Percentiles rank a stretch among this genome's conserved stretches.
Conservation (phyloP, 768 basidiomycete genomes). For the Chalciporus piperatus region DNA sequence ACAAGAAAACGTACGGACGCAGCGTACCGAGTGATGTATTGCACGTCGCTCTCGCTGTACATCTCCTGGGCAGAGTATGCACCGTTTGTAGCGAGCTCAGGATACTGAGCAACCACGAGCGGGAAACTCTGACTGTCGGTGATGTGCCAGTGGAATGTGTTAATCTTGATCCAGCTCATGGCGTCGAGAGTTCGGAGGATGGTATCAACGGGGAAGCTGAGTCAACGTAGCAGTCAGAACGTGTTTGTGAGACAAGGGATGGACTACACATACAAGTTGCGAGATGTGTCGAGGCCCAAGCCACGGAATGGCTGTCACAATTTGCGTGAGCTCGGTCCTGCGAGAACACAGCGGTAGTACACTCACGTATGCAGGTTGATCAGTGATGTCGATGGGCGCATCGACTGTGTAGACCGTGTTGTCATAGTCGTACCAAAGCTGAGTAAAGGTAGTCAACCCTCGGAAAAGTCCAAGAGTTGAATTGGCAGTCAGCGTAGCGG, state of each 20-base stretch:
- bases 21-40: slow-evolving; percentile 64
- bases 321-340: background rate
- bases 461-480: slow-evolving; percentile 50
- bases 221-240: background rate
- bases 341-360: background rate
- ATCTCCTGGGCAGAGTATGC: slow-evolving; percentile 59
- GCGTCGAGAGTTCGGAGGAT: slow-evolving; percentile 47
- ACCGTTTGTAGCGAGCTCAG: slow-evolving; percentile 57
- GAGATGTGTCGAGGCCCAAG: slow-evolving; percentile 44
- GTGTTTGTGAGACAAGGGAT: background rate
- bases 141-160: slow-evolving; percentile 83
- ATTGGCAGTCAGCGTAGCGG: slow-evolving; percentile 41
- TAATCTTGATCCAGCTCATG: slow-evolving; percentile 57
- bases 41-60: slow-evolving; percentile 57
- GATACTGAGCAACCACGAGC: slow-evolving; percentile 56
- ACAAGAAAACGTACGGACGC: slow-evolving; percentile 50
- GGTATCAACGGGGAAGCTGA: slow-evolving; percentile 38
- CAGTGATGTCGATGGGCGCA: slow-evolving; percentile 41
- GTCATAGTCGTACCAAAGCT: slow-evolving; percentile 45
- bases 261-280: slow-evolving; percentile 37
- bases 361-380: slow-evolving; percentile 48
- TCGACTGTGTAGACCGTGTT: slow-evolving; percentile 36
- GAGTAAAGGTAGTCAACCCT: slow-evolving; percentile 54
- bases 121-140: slow-evolving; percentile 84
- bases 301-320: slow-evolving; percentile 35